These are phyloP conservation scores for Globisporangium megalacanthum DNA, from an alignment of 352 stramenopile genomes.

Conservation along the genomic window DNA sequence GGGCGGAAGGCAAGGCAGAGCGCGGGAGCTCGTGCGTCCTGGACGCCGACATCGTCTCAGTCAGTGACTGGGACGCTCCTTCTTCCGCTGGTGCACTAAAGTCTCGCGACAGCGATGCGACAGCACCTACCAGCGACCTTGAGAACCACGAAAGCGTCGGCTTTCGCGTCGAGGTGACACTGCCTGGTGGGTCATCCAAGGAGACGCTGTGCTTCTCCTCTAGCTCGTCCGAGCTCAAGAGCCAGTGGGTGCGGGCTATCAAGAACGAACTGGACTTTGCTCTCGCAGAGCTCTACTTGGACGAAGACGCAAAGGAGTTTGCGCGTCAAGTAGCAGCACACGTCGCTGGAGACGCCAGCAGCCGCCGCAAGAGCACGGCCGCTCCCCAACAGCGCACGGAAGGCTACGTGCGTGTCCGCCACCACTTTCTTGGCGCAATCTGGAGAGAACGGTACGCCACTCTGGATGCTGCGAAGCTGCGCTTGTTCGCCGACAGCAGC, in stretches of 20 bases:
- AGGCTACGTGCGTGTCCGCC: slow-evolving; percentile 37
- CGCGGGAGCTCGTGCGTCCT: slow-evolving; percentile 5
- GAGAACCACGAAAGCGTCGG: slow-evolving; percentile 28
- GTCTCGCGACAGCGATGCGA: not conserved
- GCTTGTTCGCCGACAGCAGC: slow-evolving; percentile 27
- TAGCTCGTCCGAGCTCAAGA: slow-evolving; percentile 23
- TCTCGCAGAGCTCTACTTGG: slow-evolving; percentile 49
- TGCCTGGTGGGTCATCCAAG: slow-evolving; percentile 6
- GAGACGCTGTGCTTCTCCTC: slow-evolving; percentile 35
- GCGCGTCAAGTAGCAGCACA: slow-evolving; percentile 43
- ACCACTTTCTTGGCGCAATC: slow-evolving; percentile 42
- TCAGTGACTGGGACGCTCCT: slow-evolving; percentile 38
- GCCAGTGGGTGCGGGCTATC: slow-evolving; percentile 47
- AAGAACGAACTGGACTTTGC: slow-evolving; percentile 59
- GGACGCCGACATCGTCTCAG: slow-evolving; percentile 31
- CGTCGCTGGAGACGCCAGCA: not conserved
- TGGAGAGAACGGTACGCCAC: slow-evolving; percentile 48
- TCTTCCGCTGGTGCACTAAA: not conserved
- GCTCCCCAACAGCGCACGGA: slow-evolving; percentile 8
- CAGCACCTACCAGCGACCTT: not conserved
- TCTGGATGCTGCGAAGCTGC: slow-evolving; percentile 27
- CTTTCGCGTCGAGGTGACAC: slow-evolving; percentile 29
- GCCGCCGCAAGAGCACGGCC: not conserved
- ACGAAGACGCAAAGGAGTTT: slow-evolving; percentile 48
- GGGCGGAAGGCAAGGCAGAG: not conserved